A percentile compares a stretch with the other conserved stretches of the same genome.
phyloP scores from a whole-genome alignment of 1,284 basidiomycete genomes.

The Takashimella tepidaria region DNA sequence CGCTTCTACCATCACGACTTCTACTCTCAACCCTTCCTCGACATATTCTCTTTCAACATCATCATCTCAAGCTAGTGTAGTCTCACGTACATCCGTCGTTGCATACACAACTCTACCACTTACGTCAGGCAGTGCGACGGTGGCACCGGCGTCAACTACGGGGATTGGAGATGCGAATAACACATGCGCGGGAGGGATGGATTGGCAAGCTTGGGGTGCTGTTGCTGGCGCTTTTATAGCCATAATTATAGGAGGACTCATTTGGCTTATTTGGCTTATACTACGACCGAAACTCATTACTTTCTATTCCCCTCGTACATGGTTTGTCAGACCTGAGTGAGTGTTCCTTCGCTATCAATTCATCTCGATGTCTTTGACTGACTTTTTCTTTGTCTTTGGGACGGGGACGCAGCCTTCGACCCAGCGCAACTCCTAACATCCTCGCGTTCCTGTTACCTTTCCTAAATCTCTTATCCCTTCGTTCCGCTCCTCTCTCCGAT shows the following conservation, averaged over 20 bases:
- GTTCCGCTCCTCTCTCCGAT: constrained; percentile 60
- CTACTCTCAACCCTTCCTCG: constrained; percentile 1
- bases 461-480: constrained; percentile 59
- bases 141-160: neutral
- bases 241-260: constrained; percentile 18
- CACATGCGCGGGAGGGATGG: constrained; percentile 35
- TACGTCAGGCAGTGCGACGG: constrained; percentile 1
- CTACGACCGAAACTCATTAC: constrained; percentile 17
- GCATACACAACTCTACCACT: too few species aligned
- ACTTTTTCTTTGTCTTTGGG: neutral
- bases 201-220: constrained; percentile 34
- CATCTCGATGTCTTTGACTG: neutral
- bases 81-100: too few species aligned
- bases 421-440: constrained; percentile 57
- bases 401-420: constrained; percentile 54
- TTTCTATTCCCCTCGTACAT: constrained; percentile 27
- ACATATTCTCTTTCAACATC: neutral
- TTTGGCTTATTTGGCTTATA: constrained; percentile 30
- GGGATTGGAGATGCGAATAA: constrained; percentile 9
- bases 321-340: constrained; percentile 30
- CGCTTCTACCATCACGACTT: neutral
- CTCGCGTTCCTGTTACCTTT: constrained; percentile 65
- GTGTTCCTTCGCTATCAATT: constrained; percentile 2
- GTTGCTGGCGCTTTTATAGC: constrained; percentile 19
- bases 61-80: constrained; percentile 2